phyloP scores from a whole-genome alignment of 768 basidiomycete genomes.

The Kwoniella sp. region DNA sequence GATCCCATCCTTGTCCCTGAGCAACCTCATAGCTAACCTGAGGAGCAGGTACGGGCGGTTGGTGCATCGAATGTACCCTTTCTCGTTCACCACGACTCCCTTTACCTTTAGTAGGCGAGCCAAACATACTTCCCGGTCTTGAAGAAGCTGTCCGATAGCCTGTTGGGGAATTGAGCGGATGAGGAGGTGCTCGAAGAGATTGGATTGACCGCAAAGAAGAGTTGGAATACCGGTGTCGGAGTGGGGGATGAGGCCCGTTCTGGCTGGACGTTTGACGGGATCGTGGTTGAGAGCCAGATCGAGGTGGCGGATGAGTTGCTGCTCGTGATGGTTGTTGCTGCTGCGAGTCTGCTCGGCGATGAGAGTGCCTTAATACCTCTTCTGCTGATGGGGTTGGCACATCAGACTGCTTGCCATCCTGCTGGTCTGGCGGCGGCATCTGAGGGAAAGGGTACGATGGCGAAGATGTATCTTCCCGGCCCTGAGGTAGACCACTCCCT shows the following conservation, averaged over 20 bases:
- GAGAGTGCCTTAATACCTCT: background rate
- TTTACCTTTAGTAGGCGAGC: conserved; percentile 29
- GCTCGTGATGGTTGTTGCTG: conserved; percentile 9
- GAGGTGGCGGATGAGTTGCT: background rate
- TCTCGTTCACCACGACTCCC: conserved; percentile 7
- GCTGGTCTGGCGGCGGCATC: conserved; percentile 6
- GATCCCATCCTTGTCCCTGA: conserved; percentile 39
- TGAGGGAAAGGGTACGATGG: conserved; percentile 43
- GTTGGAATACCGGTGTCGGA: conserved; percentile 43
- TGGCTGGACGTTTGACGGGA: conserved; percentile 27
- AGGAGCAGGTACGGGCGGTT: conserved; percentile 45
- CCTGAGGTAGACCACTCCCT: conserved; percentile 28
- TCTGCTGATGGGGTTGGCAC: background rate
- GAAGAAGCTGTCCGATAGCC: conserved; percentile 30
- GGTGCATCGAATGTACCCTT: conserved; percentile 38
- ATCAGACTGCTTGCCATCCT: conserved; percentile 1
- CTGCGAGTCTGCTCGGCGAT: background rate
- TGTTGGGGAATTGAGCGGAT: conserved; percentile 50
- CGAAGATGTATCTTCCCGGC: conserved; percentile 8
- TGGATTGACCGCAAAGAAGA: conserved; percentile 50
- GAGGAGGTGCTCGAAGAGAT: conserved; percentile 49
- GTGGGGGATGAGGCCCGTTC: conserved; percentile 8
- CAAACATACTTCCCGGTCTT: conserved; percentile 30
- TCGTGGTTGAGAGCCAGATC: conserved; percentile 7
- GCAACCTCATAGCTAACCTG: conserved; percentile 36